Conservation (phyloP, 73 alveolate species). For the Urostyla sp. region DNA sequence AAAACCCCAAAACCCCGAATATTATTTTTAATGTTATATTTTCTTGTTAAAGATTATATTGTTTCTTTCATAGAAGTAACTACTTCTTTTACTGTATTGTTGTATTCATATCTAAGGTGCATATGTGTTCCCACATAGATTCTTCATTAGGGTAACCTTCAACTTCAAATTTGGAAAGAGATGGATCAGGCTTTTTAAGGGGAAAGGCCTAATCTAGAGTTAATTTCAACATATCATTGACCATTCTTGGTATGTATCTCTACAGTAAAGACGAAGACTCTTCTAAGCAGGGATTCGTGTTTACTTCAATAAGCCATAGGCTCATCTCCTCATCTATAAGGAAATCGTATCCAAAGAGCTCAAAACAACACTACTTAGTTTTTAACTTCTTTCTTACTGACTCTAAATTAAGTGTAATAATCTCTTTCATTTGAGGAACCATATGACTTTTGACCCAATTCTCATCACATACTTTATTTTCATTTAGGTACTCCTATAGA, state of each 20-base stretch:
- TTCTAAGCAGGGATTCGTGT: conserved; percentile 97
- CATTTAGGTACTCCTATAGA: background rate
- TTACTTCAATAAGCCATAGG: conserved; percentile 92
- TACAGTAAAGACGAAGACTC: conserved; percentile 82
- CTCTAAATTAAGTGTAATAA: background rate
- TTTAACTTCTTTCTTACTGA: conserved; percentile 58
- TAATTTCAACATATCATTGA: conserved; percentile 83
- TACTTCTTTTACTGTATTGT: background rate
- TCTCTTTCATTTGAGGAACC: background rate
- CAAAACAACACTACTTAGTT: conserved; percentile 81
- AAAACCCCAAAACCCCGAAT: no score
- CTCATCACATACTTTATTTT: background rate
- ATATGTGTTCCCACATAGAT: background rate
- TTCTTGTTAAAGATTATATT: background rate
- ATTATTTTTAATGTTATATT: no score
- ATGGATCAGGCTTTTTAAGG: background rate
- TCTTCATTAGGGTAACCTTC: background rate
- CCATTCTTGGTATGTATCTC: conserved; percentile 87
- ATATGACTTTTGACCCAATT: background rate
- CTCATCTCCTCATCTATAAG: conserved; percentile 85
- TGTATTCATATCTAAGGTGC: background rate
- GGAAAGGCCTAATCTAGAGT: conserved; percentile 83
- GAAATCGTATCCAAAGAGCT: conserved; percentile 95
- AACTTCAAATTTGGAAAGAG: background rate
- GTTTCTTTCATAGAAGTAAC: background rate